Conservation (phyloP, 179 eudicot species). For the Drosera spatulata region DNA sequence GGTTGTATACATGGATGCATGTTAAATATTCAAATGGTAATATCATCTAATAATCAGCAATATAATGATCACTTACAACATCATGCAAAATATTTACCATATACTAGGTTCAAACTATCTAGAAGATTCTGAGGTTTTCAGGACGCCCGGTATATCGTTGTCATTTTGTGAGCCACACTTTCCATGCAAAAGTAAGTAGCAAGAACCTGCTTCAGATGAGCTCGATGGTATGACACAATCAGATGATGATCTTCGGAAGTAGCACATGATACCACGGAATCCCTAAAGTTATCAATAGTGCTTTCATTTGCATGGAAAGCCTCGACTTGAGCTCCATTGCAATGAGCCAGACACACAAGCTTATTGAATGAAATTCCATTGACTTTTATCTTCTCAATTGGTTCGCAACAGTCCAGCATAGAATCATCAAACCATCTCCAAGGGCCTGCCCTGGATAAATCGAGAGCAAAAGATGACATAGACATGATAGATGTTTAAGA, state of each 20-base stretch:
- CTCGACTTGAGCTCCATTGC: conserved; percentile 41
- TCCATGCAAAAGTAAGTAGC: conserved; percentile 1
- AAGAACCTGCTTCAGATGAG: conserved; percentile 26
- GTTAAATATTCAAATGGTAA: too few species aligned
- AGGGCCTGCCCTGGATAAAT: conserved; percentile 19
- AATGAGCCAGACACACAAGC: conserved; percentile 41
- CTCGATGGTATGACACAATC: conserved; percentile 27
- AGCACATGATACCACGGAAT: conserved; percentile 24
- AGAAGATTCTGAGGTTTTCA: too few species aligned
- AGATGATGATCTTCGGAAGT: conserved; percentile 31
- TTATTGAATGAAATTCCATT: conserved; percentile 32
- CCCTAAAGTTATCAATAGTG: conserved; percentile 19
- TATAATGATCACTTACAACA: too few species aligned
- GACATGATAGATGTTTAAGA: too few species aligned
- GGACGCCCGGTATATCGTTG: neutral
- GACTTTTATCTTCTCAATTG: conserved; percentile 30
- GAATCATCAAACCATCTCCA: conserved; percentile 51
- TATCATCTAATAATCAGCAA: too few species aligned
- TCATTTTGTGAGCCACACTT: neutral
- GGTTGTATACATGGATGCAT: too few species aligned
- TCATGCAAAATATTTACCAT: too few species aligned
- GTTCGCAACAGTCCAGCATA: conserved; percentile 47
- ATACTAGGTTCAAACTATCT: too few species aligned
- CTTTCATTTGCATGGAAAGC: conserved; percentile 31
- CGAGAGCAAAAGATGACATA: neutral